Evolutionary conservation across 805 yeast species (phyloP), one percentile per base, ranked within the genome.

Genomic region (Wickerhamomyces silvicola): DNA sequence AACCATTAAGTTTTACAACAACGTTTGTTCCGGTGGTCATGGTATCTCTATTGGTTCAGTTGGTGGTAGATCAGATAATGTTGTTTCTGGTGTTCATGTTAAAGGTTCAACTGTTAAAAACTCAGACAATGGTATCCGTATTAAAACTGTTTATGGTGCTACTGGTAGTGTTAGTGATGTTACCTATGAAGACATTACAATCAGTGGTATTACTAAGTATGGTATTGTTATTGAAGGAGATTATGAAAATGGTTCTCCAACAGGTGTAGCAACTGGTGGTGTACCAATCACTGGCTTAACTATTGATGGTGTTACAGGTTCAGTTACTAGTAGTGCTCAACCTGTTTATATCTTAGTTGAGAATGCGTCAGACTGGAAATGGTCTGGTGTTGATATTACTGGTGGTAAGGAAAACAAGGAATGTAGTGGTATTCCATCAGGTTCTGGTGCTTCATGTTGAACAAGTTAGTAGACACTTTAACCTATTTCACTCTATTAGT

Each of bases 31-130:
- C 17, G 41, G 41, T 30, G 43, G 41, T 24, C 45, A 43, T 23
- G 47, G 47, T 21, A 41, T 41, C 21, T 43, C 47, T 10, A 33
- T 43, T 27, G 45, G 46, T 16, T 31, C 38, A n/a, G 39, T 41
- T 22, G 45, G 46, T 31, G 45, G 41, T 17, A 39, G 38, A 30
- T 23, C 34, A 6, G 32, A 36, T 20, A 41, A 33, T 14, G 26
- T 25, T 24, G 45, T 38, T 14, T 18, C 38, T 9, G 30, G 28
- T 12, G 40, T 41, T 18, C 24, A 20, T 27, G 37, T 35, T 23
- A 11, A 26, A 17, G 31, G 28, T 12, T 33, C 32, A 23, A 11
- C 24, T 10, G 38, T 41, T n/a, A 28, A 30, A 11, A 22, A 38
- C 23, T 35, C 45, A 17, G 33, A 27, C 6, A 41, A 38, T 22